Evolutionary conservation across 2,329 filamentous ascomycete species (phyloP), one percentile per base, ranked within the genome.

Genomic region (Neoscytalidium dimidiatum): DNA sequence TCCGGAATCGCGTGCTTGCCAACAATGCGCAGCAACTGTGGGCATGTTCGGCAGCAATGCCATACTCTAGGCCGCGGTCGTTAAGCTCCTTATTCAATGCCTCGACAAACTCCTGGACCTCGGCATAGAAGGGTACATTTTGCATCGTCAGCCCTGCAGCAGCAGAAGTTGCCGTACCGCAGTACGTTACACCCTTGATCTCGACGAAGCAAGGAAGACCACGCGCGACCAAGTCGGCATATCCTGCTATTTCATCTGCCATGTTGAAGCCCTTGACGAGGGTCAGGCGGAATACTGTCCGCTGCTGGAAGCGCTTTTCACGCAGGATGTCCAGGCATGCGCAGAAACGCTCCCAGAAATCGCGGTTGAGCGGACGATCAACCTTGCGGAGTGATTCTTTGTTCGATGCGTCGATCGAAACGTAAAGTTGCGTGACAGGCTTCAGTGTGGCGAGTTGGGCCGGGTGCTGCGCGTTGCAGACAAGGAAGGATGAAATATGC

Each of bases 251-350:
- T 78, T 97, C 95, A 70, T 97, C 94, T 26, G 97, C 94, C 68
- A 98, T 88, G 75, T 99, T 98, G 85, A 99, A 98, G 3, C 94
- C 94, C 81, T 98, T 98, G 74, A 98, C 95, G 2, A 99, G 88
- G 0, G 94, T 98, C 3, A 98, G 85, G 1, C 95, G 89, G 83
- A 96, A 98, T 3, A 98, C 95, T 5, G 95, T 98, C 63, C 94
- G 89, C 75, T 97, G 94, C 63, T 89, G 85, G 81, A 92, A 90
- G 44, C 94, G 87, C 78, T 92, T 91, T 76, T 91, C 90, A 17
- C 91, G 87, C 23, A 98, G 81, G 67, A 99, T 97, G 66, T 96
- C 92, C 35, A 98, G 85, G 74, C 95, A 98, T 33, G 90, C 85
- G 74, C 92, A 88, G 85, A 98, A 97, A 4, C 95, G 89, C 79